Evolutionary conservation across 2,329 filamentous ascomycete genomes (phyloP), one percentile per base, ranked within the genome.

Genomic region (Cladophialophora psammophila): DNA sequence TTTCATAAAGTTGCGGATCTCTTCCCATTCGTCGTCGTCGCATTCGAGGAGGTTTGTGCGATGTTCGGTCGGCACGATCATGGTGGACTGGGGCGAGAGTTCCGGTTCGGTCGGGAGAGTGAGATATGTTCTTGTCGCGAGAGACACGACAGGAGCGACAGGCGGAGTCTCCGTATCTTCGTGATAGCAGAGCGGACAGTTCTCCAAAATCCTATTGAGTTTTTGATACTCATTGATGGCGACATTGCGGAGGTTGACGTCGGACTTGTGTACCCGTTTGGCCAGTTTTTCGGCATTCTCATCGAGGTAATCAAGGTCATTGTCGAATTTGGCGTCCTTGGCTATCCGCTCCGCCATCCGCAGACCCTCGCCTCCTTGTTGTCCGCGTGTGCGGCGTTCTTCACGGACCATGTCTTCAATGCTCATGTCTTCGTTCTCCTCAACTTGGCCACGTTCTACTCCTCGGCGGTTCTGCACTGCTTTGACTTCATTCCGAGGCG

Each of bases 1-100:
- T 82, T 99, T 99, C 94, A 98, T 98, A 77, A 99, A 99, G 78
- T 99, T 99, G 72, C 95, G 91, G 5, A 99, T 90, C 79, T 99
- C 95, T 76, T 99, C 95, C 96, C 96, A 99, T 78, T 99, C 95
- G 76, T 99, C 95, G 75, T 99, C 94, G 78, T 98, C 94, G 78
- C 95, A 99, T 78, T 97, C 94, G n/a, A 99, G 83, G 0, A 99
- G 87, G 77, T 98, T 99, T 31, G 85, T 88, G 60, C 90, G 90
- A 77, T 99, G 95, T 72, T 93, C 88, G 26, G 95, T 88, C 5
- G 95, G 95, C 2, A 94, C 93, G 69, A 99, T 95, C 65, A 95
- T 90, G 6, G 94, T 92, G 57, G 93, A 91, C 54, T 92, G 92
- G 58, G 91, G 86, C 72, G 87, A 91, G 52, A 99, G 82, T 76